A percentile compares a stretch with the other conserved stretches of the same genome.
Conservation (phyloP, 129 eudicot species). For the Apium graveolens region DNA sequence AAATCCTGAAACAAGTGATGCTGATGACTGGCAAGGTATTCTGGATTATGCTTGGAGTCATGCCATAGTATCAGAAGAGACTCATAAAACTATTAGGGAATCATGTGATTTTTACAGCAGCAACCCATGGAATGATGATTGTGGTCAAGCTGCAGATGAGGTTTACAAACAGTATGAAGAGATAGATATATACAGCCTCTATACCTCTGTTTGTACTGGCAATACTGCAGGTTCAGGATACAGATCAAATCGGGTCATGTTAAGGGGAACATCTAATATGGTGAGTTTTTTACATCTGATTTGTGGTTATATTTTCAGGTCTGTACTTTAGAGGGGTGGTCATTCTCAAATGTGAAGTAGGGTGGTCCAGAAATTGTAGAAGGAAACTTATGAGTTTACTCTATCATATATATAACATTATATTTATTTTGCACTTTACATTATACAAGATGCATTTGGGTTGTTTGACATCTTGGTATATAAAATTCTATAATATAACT, state of each 20-base stretch:
- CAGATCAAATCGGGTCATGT: slow-evolving; percentile 31
- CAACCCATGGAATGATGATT: slow-evolving; percentile 52
- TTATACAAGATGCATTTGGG: background rate
- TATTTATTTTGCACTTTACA: background rate
- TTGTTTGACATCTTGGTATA: background rate
- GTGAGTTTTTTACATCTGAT: slow-evolving; percentile 22
- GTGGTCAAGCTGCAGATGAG: slow-evolving; percentile 60
- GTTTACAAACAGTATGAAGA: slow-evolving; percentile 62
- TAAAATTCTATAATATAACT: background rate
- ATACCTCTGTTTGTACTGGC: slow-evolving; percentile 64
- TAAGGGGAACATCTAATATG: slow-evolving; percentile 55
- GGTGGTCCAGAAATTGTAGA: background rate
- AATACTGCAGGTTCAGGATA: slow-evolving; percentile 42
- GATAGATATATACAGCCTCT: slow-evolving; percentile 84
- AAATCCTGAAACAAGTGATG: slow-evolving; percentile 84
- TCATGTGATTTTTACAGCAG: slow-evolving; percentile 78
- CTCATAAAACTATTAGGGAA: slow-evolving; percentile 59
- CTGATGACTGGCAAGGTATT: slow-evolving; percentile 86
- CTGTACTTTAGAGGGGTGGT: background rate
- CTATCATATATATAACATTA: background rate
- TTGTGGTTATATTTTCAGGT: background rate
- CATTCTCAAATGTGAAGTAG: background rate
- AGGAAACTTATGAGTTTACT: background rate
- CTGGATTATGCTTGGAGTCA: slow-evolving; percentile 99
- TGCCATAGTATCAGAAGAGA: slow-evolving; percentile 93